Percentiles rank a stretch among this genome's conserved stretches.
phyloP scores from a whole-genome alignment of 2,329 filamentous ascomycete genomes.

The Fusarium nematophilum region DNA sequence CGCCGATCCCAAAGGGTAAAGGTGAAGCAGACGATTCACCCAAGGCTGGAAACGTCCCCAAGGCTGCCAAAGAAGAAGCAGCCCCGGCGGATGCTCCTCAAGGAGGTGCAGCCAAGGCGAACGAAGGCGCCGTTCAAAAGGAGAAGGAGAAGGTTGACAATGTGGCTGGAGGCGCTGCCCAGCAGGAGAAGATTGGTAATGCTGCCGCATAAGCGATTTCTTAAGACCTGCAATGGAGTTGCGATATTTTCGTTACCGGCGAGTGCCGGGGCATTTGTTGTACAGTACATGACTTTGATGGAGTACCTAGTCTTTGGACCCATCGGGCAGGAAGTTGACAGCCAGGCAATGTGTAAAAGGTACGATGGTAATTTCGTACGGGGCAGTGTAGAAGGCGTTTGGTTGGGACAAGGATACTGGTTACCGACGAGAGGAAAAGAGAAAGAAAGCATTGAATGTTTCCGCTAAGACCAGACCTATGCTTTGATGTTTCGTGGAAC shows the following conservation, averaged over 20 bases:
- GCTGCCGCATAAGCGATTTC: slow-evolving; percentile 23
- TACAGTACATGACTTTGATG: slow-evolving; percentile 36
- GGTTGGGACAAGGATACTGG: slow-evolving; percentile 30
- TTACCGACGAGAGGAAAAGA: slow-evolving; percentile 15
- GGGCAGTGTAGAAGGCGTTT: slow-evolving; percentile 38
- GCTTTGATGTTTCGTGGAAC: neutral
- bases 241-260: neutral
- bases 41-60: slow-evolving; percentile 19
- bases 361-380: slow-evolving; percentile 6
- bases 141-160: slow-evolving; percentile 19
- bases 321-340: slow-evolving; percentile 1
- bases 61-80: slow-evolving; percentile 1
- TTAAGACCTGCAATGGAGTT: neutral
- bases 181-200: slow-evolving; percentile 22
- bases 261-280: slow-evolving; percentile 10
- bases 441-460: slow-evolving; percentile 1
- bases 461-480: neutral
- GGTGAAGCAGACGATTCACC: slow-evolving; percentile 16
- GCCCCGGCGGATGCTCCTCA: neutral
- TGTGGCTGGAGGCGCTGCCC: slow-evolving; percentile 13
- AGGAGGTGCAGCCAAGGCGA: slow-evolving; percentile 10
- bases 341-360: slow-evolving; percentile 10
- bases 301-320: slow-evolving; percentile 5
- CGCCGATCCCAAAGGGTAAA: slow-evolving; percentile 24
- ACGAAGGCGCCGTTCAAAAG: slow-evolving; percentile 16